Evolutionary conservation across 352 stramenopile species (phyloP).

Genomic region (Lagenidium giganteum): DNA sequence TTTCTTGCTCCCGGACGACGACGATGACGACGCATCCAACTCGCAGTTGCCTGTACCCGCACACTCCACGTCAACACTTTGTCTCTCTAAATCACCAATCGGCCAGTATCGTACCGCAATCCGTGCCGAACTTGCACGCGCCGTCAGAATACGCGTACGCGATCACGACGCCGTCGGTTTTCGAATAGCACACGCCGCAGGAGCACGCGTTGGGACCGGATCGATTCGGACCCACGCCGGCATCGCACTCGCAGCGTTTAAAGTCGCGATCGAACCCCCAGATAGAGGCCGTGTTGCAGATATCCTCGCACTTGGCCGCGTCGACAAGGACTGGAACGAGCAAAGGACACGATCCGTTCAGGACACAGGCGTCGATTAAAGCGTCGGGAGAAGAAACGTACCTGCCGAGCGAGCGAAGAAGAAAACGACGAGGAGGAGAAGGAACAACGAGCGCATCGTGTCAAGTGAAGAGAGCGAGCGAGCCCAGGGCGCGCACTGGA

Average conservation of each 20-base stretch:
- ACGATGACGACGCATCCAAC: neutral
- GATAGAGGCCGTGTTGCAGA: no score
- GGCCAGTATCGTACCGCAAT: constrained; percentile 10
- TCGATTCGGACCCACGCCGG: neutral
- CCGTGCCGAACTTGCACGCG: constrained; percentile 2
- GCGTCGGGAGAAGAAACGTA: no score
- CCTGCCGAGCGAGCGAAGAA: no score
- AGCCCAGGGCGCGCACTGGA: no score
- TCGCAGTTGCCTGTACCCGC: neutral
- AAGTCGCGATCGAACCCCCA: neutral
- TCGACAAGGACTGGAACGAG: no score
- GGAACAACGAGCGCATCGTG: no score
- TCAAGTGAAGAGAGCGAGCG: no score
- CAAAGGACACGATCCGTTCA: no score
- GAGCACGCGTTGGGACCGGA: constrained; percentile 3
- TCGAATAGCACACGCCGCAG: constrained; percentile 11
- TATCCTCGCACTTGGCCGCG: no score
- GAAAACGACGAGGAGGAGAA: no score
- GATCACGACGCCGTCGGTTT: neutral
- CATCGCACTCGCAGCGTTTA: constrained; percentile 1
- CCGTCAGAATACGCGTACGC: constrained; percentile 3
- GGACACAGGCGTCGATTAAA: no score
- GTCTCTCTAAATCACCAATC: neutral
- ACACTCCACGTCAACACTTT: constrained; percentile 4
- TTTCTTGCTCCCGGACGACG: neutral